Percentiles rank a stretch among this genome's conserved stretches.
These are phyloP conservation scores for Kwoniella europaea DNA, from an alignment of 768 basidiomycete genomes.

Conservation along the genomic window DNA sequence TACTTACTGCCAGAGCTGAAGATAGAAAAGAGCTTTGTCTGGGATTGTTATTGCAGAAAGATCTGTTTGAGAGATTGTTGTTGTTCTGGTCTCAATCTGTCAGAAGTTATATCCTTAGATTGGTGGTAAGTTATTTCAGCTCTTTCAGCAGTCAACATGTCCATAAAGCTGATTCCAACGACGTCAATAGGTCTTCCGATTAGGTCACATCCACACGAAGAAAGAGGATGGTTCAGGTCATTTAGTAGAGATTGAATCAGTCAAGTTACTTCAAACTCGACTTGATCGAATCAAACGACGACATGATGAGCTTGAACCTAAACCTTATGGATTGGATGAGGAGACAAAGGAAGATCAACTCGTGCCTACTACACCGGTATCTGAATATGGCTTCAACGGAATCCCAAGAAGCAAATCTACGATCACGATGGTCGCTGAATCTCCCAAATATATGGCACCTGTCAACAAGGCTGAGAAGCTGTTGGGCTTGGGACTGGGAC, in stretches of 20 bases:
- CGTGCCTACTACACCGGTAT: conserved; percentile 25
- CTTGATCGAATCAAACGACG: conserved; percentile 60
- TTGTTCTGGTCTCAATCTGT: conserved; percentile 59
- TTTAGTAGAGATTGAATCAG: conserved; percentile 54
- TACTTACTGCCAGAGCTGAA: conserved; percentile 49
- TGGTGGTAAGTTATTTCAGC: conserved; percentile 56
- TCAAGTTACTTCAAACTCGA: conserved; percentile 58
- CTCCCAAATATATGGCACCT: conserved; percentile 29
- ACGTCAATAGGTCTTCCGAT: conserved; percentile 55
- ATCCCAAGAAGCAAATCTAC: conserved; percentile 50
- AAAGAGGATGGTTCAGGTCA: conserved; percentile 46
- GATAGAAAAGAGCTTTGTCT: conserved; percentile 59
- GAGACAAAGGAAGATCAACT: conserved; percentile 14
- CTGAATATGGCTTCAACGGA: conserved; percentile 24
- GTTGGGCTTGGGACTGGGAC: conserved; percentile 48
- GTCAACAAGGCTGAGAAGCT: conserved; percentile 50
- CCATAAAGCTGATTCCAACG: conserved; percentile 2
- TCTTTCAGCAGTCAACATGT: not conserved
- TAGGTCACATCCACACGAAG: conserved; percentile 58
- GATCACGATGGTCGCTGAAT: conserved; percentile 56
- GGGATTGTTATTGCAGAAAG: conserved; percentile 57
- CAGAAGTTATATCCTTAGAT: conserved; percentile 56
- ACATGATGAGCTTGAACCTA: conserved; percentile 60
- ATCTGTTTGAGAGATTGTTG: conserved; percentile 59
- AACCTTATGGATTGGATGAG: conserved; percentile 12